phyloP scores from a whole-genome alignment of 805 yeast species.

The Spathaspora girioi region DNA sequence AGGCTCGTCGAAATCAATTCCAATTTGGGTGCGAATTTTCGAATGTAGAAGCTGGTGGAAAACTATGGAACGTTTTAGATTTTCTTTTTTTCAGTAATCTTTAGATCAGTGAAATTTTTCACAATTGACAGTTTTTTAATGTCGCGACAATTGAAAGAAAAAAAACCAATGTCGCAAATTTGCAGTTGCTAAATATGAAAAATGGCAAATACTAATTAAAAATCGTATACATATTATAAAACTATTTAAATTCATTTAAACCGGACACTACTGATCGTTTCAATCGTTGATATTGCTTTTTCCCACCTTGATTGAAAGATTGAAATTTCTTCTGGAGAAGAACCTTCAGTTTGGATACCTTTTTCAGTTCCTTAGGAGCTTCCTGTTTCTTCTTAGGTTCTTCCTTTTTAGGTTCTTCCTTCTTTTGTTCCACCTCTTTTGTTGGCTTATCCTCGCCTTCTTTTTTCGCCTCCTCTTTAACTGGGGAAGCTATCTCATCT shows the following conservation, averaged over 20 bases:
- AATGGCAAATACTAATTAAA: background rate
- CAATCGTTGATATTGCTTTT: background rate
- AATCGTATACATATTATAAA: background rate
- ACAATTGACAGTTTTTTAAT: background rate
- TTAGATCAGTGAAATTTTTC: background rate
- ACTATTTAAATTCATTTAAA: conserved; percentile 1
- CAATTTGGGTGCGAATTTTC: conserved; percentile 2
- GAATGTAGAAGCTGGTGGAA: conserved; percentile 1
- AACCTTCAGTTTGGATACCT: background rate
- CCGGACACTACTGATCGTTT: background rate
- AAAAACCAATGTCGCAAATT: background rate
- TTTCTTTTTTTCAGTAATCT: background rate
- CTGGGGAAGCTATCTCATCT: background rate
- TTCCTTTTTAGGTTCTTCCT: background rate
- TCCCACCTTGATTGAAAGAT: background rate
- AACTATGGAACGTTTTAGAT: background rate
- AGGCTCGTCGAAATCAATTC: conserved; percentile 2
- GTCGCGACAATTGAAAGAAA: background rate
- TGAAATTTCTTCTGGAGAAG: background rate
- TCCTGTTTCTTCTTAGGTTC: background rate
- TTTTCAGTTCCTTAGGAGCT: background rate
- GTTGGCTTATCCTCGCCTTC: background rate
- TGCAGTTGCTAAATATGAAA: background rate
- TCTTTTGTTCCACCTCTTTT: background rate
- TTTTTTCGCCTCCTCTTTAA: conserved; percentile 1